Base-by-base conservation (phyloP, 2,329 filamentous ascomycete genomes). In the Stenocarpella maydis region DNA sequence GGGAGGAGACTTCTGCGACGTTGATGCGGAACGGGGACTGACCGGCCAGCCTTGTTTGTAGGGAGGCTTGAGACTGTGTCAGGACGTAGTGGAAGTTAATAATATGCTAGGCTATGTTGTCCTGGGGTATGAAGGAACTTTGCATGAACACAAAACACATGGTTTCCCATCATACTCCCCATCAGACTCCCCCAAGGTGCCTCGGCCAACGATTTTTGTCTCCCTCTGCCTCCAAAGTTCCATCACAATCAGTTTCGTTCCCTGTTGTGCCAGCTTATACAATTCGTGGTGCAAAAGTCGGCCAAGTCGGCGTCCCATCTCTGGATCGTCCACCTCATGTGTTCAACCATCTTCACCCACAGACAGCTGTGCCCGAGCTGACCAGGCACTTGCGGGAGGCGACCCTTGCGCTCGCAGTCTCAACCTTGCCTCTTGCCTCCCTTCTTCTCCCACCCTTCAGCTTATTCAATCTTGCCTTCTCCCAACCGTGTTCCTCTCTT, bases 371-470 rank as follows among this genome's bases (percentile, higher is more conserved):
- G 55, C 8, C 55, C 55, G 3, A 0, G 0, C 15, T 3, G 55
- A 3, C 55, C 55, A 1, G 45, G 17, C 14, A 28, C 2, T 9
- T 8, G 4, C 9, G 39, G 15, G 24, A 17, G n/a, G 3, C 3
- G 12, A 4, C 10, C 4, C 31, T 1, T n/a, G 4, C 7, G 1
- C 1, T 0, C 0, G 55, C 55, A 60, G 5, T n/a, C 4, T n/a
- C 0, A 3, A 24, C 54, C n/a, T n/a, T n/a, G n/a, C n/a, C n/a
- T n/a, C n/a, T n/a, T n/a, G n/a, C n/a, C n/a, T n/a, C n/a, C 31
- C 31, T 34, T 34, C 31, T 41, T 26, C 21, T 21, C 12, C 4
- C 6, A n/a, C 17, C 37, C 37, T 58, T n/a, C 37, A 12, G 21
- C 15, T 10, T 15, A 14, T 24, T 26, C 21, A 37, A 6, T 41